Conservation (phyloP, 1,139 yeast species). For the Kodamaea suecica region DNA sequence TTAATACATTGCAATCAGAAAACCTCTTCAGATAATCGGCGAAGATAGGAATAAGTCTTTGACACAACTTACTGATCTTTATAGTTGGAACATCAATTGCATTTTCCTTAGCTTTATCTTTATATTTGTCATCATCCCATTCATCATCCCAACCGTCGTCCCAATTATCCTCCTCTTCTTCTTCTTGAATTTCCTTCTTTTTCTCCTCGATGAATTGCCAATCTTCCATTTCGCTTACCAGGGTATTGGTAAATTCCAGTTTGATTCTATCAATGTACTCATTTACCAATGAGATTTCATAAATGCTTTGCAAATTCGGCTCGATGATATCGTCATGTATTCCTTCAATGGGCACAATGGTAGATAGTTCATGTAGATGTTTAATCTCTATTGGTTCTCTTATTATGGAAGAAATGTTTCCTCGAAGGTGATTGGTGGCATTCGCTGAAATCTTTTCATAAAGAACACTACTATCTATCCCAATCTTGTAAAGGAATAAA, state of each 20-base stretch:
- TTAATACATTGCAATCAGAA: constrained; percentile 9
- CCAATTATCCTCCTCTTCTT: constrained; percentile 17
- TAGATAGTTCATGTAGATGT: constrained; percentile 23
- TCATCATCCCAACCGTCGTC: constrained; percentile 20
- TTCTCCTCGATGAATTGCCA: constrained; percentile 5
- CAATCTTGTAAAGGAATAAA: constrained; percentile 4
- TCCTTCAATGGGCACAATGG: constrained; percentile 17
- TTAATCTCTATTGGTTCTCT: constrained; percentile 17
- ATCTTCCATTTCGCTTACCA: constrained; percentile 4
- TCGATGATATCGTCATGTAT: constrained; percentile 5
- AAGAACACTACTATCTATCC: constrained; percentile 2
- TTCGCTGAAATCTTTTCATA: constrained; percentile 1
- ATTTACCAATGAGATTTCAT: constrained; percentile 31
- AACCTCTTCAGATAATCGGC: neutral
- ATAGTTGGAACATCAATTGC: neutral
- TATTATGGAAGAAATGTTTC: constrained; percentile 26
- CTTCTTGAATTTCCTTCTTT: constrained; percentile 1
- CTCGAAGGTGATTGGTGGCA: constrained; percentile 2
- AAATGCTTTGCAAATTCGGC: constrained; percentile 23
- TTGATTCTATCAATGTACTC: constrained; percentile 15
- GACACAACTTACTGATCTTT: neutral
- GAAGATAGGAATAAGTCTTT: neutral
- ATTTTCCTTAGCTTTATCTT: constrained; percentile 5
- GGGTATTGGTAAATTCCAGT: constrained; percentile 13
- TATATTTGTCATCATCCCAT: constrained; percentile 17